Evolutionary conservation across 2,329 filamentous ascomycete genomes (phyloP), one percentile per base, ranked within the genome.

Genomic region (Alternaria solani): DNA sequence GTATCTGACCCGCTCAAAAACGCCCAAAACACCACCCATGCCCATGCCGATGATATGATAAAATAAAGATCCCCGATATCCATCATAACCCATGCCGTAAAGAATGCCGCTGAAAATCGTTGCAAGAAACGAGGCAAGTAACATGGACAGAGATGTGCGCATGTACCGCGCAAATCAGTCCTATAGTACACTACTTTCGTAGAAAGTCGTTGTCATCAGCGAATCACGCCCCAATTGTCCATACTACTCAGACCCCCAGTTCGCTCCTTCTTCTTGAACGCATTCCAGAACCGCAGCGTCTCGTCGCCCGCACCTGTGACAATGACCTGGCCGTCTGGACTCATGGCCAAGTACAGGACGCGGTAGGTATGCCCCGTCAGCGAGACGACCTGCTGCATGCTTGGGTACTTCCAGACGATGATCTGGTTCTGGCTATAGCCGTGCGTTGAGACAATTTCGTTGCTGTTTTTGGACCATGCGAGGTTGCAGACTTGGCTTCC

Each of bases 401-500:
- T 94, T 1, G 95, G 95, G 75, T 99, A 99, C 75, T 99, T 99
- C 95, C 95, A 99, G 56, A 99, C 93, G 38, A 98, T 94, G 71
- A 99, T 97, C 79, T 98, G 95, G 77, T 99, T 97, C 76, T 99
- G 95, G 69, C 91, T 94, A 81, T 97, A 99, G 7, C 95, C 95
- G 75, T 99, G 95, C 1, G 95, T 99, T 51, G 91, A 94, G 55
- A 99, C 94, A 59, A 99, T 93, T 79, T 99, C 95, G 76, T 97
- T 97, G 7, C 93, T 97, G 78, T 97, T 97, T 75, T 96, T 96
- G 18, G 91, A 95, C 94, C 96, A 99, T 4, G 94, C 92, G 43
- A 99, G 84, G 75, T 99, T 99, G 81, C 95, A 99, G n/a, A 99
- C 95, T 79, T 99, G 95, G 72, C 93, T 97, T 51, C 95, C 95